Conservation (phyloP, 1,284 basidiomycete species). For the Boletus albobrunnescens region DNA sequence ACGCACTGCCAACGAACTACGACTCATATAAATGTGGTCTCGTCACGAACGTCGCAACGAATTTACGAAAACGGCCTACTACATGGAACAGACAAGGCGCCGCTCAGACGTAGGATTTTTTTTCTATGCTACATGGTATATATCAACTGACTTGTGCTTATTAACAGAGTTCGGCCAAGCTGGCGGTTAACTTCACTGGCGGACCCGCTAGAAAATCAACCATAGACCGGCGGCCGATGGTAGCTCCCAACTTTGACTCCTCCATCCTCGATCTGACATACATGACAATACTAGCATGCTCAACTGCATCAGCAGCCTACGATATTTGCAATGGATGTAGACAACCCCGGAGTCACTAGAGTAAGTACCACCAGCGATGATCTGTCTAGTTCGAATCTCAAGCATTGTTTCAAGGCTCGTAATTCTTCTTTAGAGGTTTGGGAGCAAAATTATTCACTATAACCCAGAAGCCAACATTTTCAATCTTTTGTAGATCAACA, state of each 20-base stretch:
- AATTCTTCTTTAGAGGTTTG: constrained; percentile 14
- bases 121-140: neutral
- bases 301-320: constrained; percentile 10
- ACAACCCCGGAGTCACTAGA: neutral
- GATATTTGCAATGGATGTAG: constrained; percentile 8
- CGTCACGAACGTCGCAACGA: neutral
- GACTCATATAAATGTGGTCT: constrained; percentile 16
- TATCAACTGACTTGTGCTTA: constrained; percentile 3
- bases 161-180: constrained; percentile 8
- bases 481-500: constrained; percentile 1
- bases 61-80: neutral
- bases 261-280: constrained; percentile 3
- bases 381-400: neutral
- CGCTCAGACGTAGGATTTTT: constrained; percentile 14
- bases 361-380: constrained; percentile 9
- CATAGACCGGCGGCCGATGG: constrained; percentile 4
- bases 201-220: neutral
- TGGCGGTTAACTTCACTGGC: neutral
- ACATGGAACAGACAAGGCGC: constrained; percentile 6
- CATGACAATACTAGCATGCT: constrained; percentile 2
- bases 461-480: neutral
- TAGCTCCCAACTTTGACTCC: constrained; percentile 2
- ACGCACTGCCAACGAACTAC: neutral
- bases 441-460: neutral
- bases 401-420: neutral